Percentiles rank a stretch among this genome's conserved stretches.
Conservation (phyloP, 345 rosid species). For the Boechera stricta region DNA sequence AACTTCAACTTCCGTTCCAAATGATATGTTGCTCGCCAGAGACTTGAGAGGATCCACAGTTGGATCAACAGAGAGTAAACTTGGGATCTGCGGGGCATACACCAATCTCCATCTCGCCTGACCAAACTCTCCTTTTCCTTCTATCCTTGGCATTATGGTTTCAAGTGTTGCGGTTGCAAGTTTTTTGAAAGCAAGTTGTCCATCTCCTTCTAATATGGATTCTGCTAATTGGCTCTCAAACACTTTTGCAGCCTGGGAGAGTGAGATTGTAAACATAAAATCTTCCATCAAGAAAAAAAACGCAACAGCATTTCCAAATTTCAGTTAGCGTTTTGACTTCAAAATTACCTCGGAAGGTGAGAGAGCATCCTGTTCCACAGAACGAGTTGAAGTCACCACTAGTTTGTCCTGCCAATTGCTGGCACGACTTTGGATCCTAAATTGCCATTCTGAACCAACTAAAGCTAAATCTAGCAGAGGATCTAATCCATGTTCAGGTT, state of each 20-base stretch:
- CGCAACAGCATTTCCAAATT: neutral
- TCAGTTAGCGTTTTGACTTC: conserved; percentile 7
- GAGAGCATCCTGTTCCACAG: conserved; percentile 94
- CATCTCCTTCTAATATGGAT: conserved; percentile 95
- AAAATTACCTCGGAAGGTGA: conserved; percentile 85
- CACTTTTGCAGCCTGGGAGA: conserved; percentile 83
- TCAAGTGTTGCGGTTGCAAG: conserved; percentile 97
- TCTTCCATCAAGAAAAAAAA: neutral
- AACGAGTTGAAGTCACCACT: conserved; percentile 88
- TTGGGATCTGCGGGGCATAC: conserved; percentile 98
- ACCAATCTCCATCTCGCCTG: conserved; percentile 99
- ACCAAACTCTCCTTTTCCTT: conserved; percentile 96
- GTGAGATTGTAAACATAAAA: conserved; percentile 12
- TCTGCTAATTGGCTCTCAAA: conserved; percentile 96
- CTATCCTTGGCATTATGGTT: conserved; percentile 91
- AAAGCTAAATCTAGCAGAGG: conserved; percentile 92
- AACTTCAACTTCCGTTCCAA: conserved; percentile 94
- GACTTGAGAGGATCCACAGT: conserved; percentile 92
- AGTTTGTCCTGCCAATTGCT: conserved; percentile 98
- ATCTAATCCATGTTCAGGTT: conserved; percentile 90
- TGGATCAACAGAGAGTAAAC: conserved; percentile 96
- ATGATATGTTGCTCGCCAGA: conserved; percentile 83
- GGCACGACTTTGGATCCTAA: conserved; percentile 94
- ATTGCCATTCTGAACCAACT: conserved; percentile 99
- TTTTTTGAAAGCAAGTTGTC: conserved; percentile 95